Base-by-base conservation (phyloP, 2,329 filamentous ascomycete genomes). In the Diaporthe velutina region DNA sequence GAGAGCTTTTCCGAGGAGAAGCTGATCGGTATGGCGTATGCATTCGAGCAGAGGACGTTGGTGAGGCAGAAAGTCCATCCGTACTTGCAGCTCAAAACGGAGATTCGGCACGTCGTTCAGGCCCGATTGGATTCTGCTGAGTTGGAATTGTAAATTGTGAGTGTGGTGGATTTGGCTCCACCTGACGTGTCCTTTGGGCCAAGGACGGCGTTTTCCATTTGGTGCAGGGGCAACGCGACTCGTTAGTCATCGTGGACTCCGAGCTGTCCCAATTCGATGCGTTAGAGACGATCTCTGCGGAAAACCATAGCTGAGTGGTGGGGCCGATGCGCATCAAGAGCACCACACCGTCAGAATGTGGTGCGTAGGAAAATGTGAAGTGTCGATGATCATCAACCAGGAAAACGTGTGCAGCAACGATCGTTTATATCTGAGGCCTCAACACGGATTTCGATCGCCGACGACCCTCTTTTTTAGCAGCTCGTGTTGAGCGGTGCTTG, bases 21-120 rank as follows among this genome's bases (percentile, higher is more conserved):
- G 40, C 79, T 95, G 77, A 89, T 94, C 74, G 90, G 89, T 0
- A 88, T 91, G 79, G 93, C 92, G 9, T 94, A 92, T 84, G 92
- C 90, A 5, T 93, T 91, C 82, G 93, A 95, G 84, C 90, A 93
- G 83, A 84, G 86, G 76, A 92, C 83, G 0, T 70, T 55, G 61
- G 19, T 70, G 4, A 78, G 83, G 8, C 60, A 77, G 13, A 77
- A 77, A 64, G 67, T 81, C 15, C 72, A 77, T 52, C 82, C 82
- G 2, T 79, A 79, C 52, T 74, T 83, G 2, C 60, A 76, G 33
- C 83, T 82, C 9, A 78, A 72, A 38, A 81, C 80, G 19, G 81
- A 68, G 17, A 54, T 68, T 13, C 30, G n/a, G 35, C 48, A 68
- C 38, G n/a, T 68, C 15, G 45, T 67, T 28, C 12, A 38, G 6